Conservation (phyloP, 192 early-diverging fungal genomes). For the Coemansia sp. region DNA sequence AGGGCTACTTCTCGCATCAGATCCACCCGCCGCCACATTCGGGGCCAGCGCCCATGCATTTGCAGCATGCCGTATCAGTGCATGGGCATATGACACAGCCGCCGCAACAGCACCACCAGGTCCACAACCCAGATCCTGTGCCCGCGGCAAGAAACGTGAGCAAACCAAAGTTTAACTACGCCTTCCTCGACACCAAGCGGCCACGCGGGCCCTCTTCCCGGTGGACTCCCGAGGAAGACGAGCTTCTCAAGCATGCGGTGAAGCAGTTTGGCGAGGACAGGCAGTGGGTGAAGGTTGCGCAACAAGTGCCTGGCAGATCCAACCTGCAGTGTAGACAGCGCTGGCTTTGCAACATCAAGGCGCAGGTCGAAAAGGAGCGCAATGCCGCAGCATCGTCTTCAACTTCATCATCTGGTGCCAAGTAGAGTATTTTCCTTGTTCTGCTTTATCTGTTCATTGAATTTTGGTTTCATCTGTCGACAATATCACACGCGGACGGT, state of each 20-base stretch:
- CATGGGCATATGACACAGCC: slow-evolving; percentile 13
- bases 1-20: slow-evolving; percentile 28
- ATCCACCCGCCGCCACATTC: slow-evolving; percentile 2
- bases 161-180: slow-evolving; percentile 55
- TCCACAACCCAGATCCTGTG: slow-evolving; percentile 6
- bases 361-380: slow-evolving; percentile 48
- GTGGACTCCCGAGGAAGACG: slow-evolving; percentile 45
- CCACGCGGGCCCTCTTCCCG: slow-evolving; percentile 47
- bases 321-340: slow-evolving; percentile 54
- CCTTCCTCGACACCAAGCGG: slow-evolving; percentile 50
- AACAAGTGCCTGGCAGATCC: slow-evolving; percentile 49
- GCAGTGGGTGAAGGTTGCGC: slow-evolving; percentile 54
- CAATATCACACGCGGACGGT: not conserved
- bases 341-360: slow-evolving; percentile 56
- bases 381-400: not conserved
- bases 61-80: slow-evolving; percentile 3
- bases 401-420: not conserved
- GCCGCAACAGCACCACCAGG: slow-evolving; percentile 16
- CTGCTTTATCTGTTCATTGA: slow-evolving; percentile 1
- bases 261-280: slow-evolving; percentile 51
- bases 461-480: not conserved
- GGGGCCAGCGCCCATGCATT: slow-evolving; percentile 2
- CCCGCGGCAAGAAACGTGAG: slow-evolving; percentile 23
- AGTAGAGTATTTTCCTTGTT: not conserved
- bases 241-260: slow-evolving; percentile 41